Conservation (phyloP, 2,329 filamentous ascomycete species). For the Talaromyces sp. region DNA sequence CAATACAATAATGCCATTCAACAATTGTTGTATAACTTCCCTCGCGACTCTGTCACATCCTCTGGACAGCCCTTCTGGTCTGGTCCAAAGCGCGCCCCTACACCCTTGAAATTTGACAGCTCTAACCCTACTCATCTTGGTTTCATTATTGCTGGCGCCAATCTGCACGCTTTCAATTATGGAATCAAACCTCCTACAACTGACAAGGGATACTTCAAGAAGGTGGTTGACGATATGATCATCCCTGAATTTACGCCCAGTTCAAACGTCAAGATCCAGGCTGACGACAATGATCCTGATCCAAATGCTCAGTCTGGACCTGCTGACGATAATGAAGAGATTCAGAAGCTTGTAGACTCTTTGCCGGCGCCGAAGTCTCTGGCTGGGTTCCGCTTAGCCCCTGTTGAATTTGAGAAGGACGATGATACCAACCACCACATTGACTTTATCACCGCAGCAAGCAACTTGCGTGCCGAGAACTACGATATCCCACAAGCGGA, state of each 20-base stretch:
- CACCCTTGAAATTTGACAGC: slow-evolving; percentile 82
- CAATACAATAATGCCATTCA: slow-evolving; percentile 97
- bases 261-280: slow-evolving; percentile 91
- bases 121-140: slow-evolving; percentile 81
- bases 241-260: slow-evolving; percentile 92
- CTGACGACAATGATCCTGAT: slow-evolving; percentile 90
- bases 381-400: slow-evolving; percentile 81
- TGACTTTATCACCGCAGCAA: slow-evolving; percentile 96
- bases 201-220: slow-evolving; percentile 68
- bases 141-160: slow-evolving; percentile 84
- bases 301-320: slow-evolving; percentile 65
- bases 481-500: slow-evolving; percentile 95
- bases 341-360: slow-evolving; percentile 67
- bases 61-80: slow-evolving; percentile 95
- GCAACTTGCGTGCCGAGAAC: slow-evolving; percentile 94
- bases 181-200: slow-evolving; percentile 81
- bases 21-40: slow-evolving; percentile 94
- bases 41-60: slow-evolving; percentile 85
- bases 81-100: slow-evolving; percentile 92
- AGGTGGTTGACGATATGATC: slow-evolving; percentile 86
- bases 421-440: slow-evolving; percentile 98
- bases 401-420: slow-evolving; percentile 98
- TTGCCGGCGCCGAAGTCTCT: slow-evolving; percentile 77
- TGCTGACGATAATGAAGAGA: slow-evolving; percentile 69
- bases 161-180: slow-evolving; percentile 97